Base-by-base conservation (phyloP, 352 stramenopile species). In the Phytophthora podocarpi region DNA sequence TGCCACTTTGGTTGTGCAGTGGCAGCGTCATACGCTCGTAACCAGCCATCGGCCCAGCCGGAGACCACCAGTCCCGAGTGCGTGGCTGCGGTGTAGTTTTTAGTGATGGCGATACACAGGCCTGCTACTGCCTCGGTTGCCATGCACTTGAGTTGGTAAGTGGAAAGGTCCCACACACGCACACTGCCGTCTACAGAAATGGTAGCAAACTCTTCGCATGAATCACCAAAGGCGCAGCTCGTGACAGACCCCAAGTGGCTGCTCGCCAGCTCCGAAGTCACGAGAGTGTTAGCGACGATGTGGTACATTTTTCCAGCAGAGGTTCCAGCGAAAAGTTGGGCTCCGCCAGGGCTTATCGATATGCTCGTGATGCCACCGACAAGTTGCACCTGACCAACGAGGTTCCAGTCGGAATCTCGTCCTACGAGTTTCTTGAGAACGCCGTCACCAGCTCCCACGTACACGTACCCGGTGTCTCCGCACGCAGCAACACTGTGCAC, bases 381-480 rank as follows among this genome's bases (percentile, higher is more conserved):
- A 37, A 92, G 80, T 49, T 91, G 85, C 46, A 96, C 85, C 48
- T 96, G 85, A 13, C 74, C 72, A 18, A 93, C 75, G 23, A 97
- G 62, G 32, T 85, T 92, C 87, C 87, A 97, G 34, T 94, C 85
- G 2, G 82, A 78, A 39, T 93, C 80, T 6, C 78, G 71, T 0
- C 87, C 90, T 3, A 88, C 64, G 0, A 97, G 71, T 39, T 94
- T 93, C 69, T 93, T 94, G 26, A 97, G 62, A 31, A 93, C 78
- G 34, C 90, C 90, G 51, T 97, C 87, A 1, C 89, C 89, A 27
- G 85, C 88, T 10, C 90, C 89, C 9, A 93, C 84, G 56, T 91
- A 97, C 27, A 97, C 65, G 28, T 76, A 83, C 1, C 76, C 75
- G 0, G 79, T 87, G 9, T 73, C 72, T 42, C 72, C 70, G 34